phyloP scores from a whole-genome alignment of 805 yeast genomes.

The Teunomyces kruisii region DNA sequence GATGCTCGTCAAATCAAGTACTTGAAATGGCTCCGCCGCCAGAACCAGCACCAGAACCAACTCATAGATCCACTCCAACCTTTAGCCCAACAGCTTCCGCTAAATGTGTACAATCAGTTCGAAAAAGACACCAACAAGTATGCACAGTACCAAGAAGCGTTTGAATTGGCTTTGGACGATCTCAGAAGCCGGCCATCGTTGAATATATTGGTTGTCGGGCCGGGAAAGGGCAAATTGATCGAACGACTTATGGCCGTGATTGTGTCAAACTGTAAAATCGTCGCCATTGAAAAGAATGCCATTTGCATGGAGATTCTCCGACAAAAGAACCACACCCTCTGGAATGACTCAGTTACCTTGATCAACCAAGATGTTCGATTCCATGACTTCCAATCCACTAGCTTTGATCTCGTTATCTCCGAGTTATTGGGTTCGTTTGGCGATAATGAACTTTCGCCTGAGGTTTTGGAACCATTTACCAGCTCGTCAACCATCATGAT shows the following conservation, averaged over 20 bases:
- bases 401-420: constrained; percentile 63
- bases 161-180: constrained; percentile 50
- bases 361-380: constrained; percentile 58
- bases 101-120: constrained; percentile 63
- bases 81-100: constrained; percentile 52
- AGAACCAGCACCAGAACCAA: not conserved
- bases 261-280: constrained; percentile 13
- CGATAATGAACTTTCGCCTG: constrained; percentile 88
- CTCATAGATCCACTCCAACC: constrained; percentile 71
- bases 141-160: constrained; percentile 63
- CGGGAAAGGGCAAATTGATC: constrained; percentile 85
- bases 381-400: constrained; percentile 14
- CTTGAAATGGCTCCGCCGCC: not conserved
- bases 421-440: constrained; percentile 91
- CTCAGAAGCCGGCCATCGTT: constrained; percentile 1
- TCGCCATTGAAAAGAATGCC: constrained; percentile 72
- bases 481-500: constrained; percentile 42
- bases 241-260: constrained; percentile 32
- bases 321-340: constrained; percentile 47
- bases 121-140: constrained; percentile 74
- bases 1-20: not conserved
- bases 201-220: constrained; percentile 67
- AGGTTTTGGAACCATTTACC: constrained; percentile 49
- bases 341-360: constrained; percentile 55
- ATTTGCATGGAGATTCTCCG: constrained; percentile 54